Base-by-base conservation (phyloP, 257 asterid species). In the Plantago ovata region DNA sequence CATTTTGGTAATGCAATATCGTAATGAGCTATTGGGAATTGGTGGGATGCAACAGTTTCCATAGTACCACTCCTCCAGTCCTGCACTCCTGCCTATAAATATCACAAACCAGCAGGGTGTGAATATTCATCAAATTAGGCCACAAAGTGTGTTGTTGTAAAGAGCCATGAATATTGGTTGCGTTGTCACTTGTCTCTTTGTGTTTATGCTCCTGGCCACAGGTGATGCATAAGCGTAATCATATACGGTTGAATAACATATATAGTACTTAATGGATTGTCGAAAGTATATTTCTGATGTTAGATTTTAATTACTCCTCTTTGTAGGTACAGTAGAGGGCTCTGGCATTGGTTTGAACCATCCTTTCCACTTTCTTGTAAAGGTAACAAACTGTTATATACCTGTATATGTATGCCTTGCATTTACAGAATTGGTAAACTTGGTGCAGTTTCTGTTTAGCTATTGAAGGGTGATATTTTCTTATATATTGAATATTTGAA, bases 1-100 rank as follows among this genome's bases (percentile, higher is more conserved):
- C 24, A 64, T 63, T 28, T 53, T 69, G 72, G 61, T 76, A 70
- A 75, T 79, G 77, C 84, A 75, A 71, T 61, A 66, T 71, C 56
- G 56, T 70, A n/a, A 53, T 54, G 14, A 52, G 38, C 65, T 61
- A 36, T 74, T 72, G 71, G 74, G 54, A 28, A 28, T 53, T 56
- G 67, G 69, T 57, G 72, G 79, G 81, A 65, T 72, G 72, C 79
- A 52, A 50, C 68, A 40, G 50, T 39, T 55, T 48, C 41, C 49
- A 62, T 46, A 45, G n/a, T 21, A n/a, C 59, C 64, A 24, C 38
- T 61, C 43, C 22, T 57, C 72, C 75, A 60, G 43, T 40, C 72
- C 16, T 23, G 52, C 10, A 21, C 32, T 46, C 38, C 13, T 50
- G 38, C 57, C 24, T 52, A 28, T 22, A 52, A 33, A 53, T 16